Base-by-base conservation (phyloP, 352 stramenopile genomes). In the Phytophthora pluvialis region DNA sequence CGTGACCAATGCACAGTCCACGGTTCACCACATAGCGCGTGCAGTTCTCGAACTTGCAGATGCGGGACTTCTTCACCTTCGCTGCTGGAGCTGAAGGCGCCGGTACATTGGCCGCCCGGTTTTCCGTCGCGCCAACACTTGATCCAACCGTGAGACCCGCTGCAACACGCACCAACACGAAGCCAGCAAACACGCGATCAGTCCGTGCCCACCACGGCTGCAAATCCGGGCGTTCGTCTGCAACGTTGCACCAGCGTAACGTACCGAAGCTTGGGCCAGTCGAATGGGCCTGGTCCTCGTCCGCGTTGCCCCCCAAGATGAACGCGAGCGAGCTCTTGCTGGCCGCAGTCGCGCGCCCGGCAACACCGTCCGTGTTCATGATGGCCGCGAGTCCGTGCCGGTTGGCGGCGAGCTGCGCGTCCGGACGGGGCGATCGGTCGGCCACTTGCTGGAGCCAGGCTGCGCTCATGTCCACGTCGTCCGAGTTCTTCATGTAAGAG, bases 1-100 rank as follows among this genome's bases (percentile, higher is more conserved):
- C 86, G 61, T 94, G 86, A 46, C 80, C 80, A 56, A 90, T 90
- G 53, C 83, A 94, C 12, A 90, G 73, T 12, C 86, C 84, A 43
- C 83, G 83, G 65, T 90, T 89, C 26, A 91, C 80, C 36, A 90
- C 80, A 58, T 91, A 92, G 35, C 80, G 79, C 18, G 80, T 90
- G 67, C 86, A 94, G 57, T 79, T 78, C 8, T 91, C 77, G 48
- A 89, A 77, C 60, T 90, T 90, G 72, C 86, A 94, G 35, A 90
- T 88, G 26, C 85, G 80, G 55, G 83, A 90, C 36, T 86, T 89
- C 57, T 90, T 88, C 21, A 88, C 66, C 13, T 72, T 38, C 5
- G 36, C 33, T 5, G 54, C 43, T 12, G 56, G 45, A 5, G 35
- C 12, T n/a, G 21, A 1, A 21, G 21, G 21, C 21, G 21, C 21